These are phyloP conservation scores for Populus hybrid DNA, from an alignment of 441 rosid species.

Conservation along the genomic window DNA sequence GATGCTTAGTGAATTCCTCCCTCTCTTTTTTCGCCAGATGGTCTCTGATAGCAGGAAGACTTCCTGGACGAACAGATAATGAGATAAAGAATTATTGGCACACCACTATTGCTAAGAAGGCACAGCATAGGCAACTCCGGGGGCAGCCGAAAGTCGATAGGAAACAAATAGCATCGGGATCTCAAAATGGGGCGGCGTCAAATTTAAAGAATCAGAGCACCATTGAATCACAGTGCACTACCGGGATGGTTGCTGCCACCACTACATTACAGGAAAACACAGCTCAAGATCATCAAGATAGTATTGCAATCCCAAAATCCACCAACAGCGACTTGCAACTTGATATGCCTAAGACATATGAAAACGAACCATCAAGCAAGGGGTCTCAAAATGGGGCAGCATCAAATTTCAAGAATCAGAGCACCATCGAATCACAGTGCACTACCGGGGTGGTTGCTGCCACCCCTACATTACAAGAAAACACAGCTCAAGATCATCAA, in stretches of 20 bases:
- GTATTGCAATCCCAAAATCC: not conserved
- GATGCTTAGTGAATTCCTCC: too few relatives aligned
- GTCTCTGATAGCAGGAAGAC: conserved; percentile 74
- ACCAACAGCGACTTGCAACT: not conserved
- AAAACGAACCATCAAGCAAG: not conserved
- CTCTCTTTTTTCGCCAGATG: conserved; percentile 32
- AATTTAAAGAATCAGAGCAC: not conserved
- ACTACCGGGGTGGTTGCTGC: not conserved
- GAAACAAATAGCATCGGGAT: not conserved
- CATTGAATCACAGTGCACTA: not conserved
- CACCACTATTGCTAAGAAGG: conserved; percentile 27
- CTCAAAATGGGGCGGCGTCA: not conserved
- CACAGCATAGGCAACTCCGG: not conserved
- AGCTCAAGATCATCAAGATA: not conserved
- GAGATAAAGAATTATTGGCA: conserved; percentile 78
- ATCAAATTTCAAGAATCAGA: not conserved
- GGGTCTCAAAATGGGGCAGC: not conserved
- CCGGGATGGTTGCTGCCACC: not conserved
- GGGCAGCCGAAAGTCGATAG: not conserved
- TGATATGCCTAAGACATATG: not conserved
- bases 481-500: not conserved
- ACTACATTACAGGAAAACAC: not conserved
- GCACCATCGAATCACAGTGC: not conserved
- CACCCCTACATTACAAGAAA: not conserved
- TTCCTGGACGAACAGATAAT: conserved; percentile 72